These are phyloP conservation scores for Kokia cookei DNA, from an alignment of 441 rosid genomes.

Conservation along the genomic window DNA sequence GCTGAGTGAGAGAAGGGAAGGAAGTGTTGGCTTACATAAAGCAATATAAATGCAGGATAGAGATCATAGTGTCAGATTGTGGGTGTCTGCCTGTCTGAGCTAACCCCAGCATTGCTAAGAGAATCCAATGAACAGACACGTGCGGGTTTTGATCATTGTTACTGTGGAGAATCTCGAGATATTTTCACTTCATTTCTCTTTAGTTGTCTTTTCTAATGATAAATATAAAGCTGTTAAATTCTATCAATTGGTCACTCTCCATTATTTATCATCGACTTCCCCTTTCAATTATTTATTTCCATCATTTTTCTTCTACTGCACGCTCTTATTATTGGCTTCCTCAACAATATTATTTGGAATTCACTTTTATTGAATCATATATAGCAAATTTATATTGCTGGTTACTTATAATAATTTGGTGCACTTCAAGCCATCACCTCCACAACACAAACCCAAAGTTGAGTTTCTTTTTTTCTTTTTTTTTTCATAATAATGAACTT, in stretches of 20 bases:
- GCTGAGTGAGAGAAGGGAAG: background rate
- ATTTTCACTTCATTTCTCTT: background rate
- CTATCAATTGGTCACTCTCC: background rate
- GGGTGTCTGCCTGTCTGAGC: slow-evolving; percentile 31
- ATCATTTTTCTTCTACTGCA: background rate
- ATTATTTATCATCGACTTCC: background rate
- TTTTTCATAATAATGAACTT: background rate
- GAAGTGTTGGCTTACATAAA: background rate
- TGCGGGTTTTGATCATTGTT: slow-evolving; percentile 45
- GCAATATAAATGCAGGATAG: background rate
- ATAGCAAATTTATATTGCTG: background rate
- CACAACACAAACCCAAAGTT: background rate
- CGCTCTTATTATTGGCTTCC: background rate
- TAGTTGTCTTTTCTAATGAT: background rate
- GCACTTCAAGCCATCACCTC: background rate
- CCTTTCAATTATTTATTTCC: slow-evolving; percentile 3
- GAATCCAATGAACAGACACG: slow-evolving; percentile 86
- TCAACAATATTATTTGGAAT: background rate
- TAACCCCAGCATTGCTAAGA: slow-evolving; percentile 26
- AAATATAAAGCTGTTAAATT: background rate
- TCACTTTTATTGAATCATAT: slow-evolving; percentile 2
- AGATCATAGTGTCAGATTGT: slow-evolving; percentile 28
- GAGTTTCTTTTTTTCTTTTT: background rate
- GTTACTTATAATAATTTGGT: background rate
- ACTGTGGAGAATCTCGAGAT: slow-evolving; percentile 29